These are phyloP conservation scores for Trametes coccinea DNA, from an alignment of 768 basidiomycete species.

Conservation along the genomic window DNA sequence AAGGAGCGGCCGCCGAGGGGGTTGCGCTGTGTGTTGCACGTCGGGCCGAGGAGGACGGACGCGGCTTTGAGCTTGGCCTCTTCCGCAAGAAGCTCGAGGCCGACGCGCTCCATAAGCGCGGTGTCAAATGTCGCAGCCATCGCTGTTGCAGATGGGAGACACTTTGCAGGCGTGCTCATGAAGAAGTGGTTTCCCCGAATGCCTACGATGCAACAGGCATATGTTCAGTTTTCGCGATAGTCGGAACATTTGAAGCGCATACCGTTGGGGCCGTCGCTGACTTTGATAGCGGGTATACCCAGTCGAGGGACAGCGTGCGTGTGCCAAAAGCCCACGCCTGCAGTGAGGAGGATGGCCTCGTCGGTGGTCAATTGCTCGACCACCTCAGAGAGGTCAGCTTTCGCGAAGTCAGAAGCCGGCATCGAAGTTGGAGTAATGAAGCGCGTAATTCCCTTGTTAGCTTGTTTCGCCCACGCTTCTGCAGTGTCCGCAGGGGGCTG, in stretches of 20 bases:
- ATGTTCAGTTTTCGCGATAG: neutral
- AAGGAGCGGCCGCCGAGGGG: slow-evolving; percentile 68
- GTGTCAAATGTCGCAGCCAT: slow-evolving; percentile 76
- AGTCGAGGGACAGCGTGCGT: slow-evolving; percentile 65
- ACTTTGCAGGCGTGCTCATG: slow-evolving; percentile 80
- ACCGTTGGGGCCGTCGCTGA: slow-evolving; percentile 83
- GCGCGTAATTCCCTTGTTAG: neutral
- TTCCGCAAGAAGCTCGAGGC: slow-evolving; percentile 61
- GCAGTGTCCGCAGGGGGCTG: neutral
- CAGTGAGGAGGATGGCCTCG: slow-evolving; percentile 70
- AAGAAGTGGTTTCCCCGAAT: slow-evolving; percentile 75
- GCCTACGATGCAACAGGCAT: slow-evolving; percentile 31
- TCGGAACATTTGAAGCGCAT: slow-evolving; percentile 23
- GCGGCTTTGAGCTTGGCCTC: slow-evolving; percentile 74
- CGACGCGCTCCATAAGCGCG: slow-evolving; percentile 61
- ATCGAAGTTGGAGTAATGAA: slow-evolving; percentile 34
- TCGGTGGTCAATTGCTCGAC: slow-evolving; percentile 69
- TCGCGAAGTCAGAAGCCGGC: slow-evolving; percentile 70
- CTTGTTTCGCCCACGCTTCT: neutral
- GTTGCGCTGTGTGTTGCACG: slow-evolving; percentile 81
- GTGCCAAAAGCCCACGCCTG: slow-evolving; percentile 79
- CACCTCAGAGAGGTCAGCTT: slow-evolving; percentile 59
- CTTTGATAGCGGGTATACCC: slow-evolving; percentile 72
- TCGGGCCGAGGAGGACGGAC: slow-evolving; percentile 73
- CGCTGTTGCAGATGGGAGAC: slow-evolving; percentile 73